Evolutionary conservation across 2,329 filamentous ascomycete genomes (phyloP).

Genomic region (Scedosporium apiospermum): DNA sequence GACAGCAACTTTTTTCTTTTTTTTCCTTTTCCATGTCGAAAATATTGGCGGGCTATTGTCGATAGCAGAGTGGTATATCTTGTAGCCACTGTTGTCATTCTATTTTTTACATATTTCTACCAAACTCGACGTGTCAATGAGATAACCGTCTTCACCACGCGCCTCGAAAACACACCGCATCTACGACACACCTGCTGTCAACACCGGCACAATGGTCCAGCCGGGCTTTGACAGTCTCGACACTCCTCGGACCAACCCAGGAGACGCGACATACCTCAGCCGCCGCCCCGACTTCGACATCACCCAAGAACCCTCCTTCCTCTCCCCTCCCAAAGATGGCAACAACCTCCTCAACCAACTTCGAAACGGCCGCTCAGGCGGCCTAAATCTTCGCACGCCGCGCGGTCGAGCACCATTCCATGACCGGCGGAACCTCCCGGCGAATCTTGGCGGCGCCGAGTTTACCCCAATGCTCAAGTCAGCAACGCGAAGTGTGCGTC

Average conservation of each 20-base stretch:
- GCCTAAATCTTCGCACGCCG: slow-evolving; percentile 60
- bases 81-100: not conserved
- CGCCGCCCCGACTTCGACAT: slow-evolving; percentile 67
- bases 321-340: slow-evolving; percentile 58
- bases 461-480: slow-evolving; percentile 92
- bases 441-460: slow-evolving; percentile 59
- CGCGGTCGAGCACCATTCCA: slow-evolving; percentile 61
- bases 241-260: slow-evolving; percentile 76
- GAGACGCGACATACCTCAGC: slow-evolving; percentile 73
- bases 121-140: not conserved
- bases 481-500: slow-evolving; percentile 59
- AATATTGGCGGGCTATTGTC: not conserved
- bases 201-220: slow-evolving; percentile 45
- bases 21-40: not conserved
- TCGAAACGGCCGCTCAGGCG: slow-evolving; percentile 52
- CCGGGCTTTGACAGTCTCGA: slow-evolving; percentile 59
- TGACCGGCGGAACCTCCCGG: slow-evolving; percentile 62
- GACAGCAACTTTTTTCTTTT: not conserved
- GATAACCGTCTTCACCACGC: not conserved
- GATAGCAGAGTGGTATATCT: not conserved
- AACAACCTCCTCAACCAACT: slow-evolving; percentile 61
- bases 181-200: not conserved
- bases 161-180: not conserved
- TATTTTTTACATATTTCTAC: not conserved
- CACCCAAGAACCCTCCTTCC: slow-evolving; percentile 80